A percentile compares a stretch with the other conserved stretches of the same genome.
Evolutionary conservation across 1,284 basidiomycete species (phyloP).

Genomic region (Cutaneotrichosporon daszewskae): DNA sequence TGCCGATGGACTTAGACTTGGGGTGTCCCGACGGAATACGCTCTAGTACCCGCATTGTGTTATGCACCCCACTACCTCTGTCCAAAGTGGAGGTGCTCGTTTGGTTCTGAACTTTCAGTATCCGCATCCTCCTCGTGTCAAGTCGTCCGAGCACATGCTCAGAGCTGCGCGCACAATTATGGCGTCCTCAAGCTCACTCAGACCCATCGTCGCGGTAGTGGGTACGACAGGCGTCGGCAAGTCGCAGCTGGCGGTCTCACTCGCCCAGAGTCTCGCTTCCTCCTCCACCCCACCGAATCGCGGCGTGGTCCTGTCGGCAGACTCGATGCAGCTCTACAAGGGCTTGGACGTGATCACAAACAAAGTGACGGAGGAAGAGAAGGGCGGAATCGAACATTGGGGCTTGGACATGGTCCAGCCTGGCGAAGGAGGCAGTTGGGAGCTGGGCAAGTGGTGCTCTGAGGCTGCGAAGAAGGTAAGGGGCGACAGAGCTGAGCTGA

Average conservation of each 20-base stretch:
- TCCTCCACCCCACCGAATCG: neutral
- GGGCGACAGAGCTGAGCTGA: neutral
- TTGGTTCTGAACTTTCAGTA: no score
- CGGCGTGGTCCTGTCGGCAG: constrained; percentile 72
- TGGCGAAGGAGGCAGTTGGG: constrained; percentile 78
- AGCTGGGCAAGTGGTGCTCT: constrained; percentile 60
- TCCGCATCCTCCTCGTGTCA: no score
- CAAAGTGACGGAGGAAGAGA: constrained; percentile 75
- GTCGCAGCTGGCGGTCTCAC: constrained; percentile 82
- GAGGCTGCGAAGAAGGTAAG: constrained; percentile 66
- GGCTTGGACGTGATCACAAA: constrained; percentile 94
- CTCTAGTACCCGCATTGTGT: no score
- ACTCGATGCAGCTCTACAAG: constrained; percentile 97
- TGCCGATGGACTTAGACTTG: no score
- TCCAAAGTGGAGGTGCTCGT: no score
- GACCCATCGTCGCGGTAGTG: constrained; percentile 62
- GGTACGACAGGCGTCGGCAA: constrained; percentile 98
- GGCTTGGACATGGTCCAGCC: constrained; percentile 82
- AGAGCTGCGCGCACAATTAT: neutral
- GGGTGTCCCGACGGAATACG: no score
- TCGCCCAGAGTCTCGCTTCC: constrained; percentile 56
- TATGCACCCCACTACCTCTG: no score
- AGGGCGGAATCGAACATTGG: constrained; percentile 75
- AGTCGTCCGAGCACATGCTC: no score
- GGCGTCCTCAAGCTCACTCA: neutral